Conservation (phyloP, 2,329 filamentous ascomycete species). For the Ramularia endophylla region DNA sequence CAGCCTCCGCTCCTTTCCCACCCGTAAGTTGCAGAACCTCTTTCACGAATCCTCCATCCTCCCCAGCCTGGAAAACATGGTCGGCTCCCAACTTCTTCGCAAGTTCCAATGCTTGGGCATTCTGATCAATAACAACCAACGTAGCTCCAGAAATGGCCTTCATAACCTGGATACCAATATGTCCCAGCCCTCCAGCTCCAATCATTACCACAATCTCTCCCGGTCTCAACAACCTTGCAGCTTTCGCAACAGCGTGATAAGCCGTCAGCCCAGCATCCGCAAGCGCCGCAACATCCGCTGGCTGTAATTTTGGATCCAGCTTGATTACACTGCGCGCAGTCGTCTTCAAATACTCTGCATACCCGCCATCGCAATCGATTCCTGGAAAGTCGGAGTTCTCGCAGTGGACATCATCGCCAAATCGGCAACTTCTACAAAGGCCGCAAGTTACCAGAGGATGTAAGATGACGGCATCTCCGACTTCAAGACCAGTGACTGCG, state of each 20-base stretch:
- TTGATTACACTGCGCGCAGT: conserved; percentile 24
- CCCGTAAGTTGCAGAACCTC: conserved; percentile 20
- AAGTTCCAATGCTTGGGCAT: conserved; percentile 18
- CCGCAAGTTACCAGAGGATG: conserved; percentile 24
- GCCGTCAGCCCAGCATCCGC: conserved; percentile 24
- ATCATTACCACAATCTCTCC: conserved; percentile 22
- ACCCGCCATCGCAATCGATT: conserved; percentile 23
- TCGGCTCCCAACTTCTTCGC: conserved; percentile 24
- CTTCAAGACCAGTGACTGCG: conserved; percentile 15
- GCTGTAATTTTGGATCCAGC: conserved; percentile 21
- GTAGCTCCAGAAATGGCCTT: conserved; percentile 22
- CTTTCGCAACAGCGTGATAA: conserved; percentile 22
- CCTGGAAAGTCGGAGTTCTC: conserved; percentile 20
- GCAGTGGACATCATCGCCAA: conserved; percentile 24
- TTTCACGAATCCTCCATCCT: conserved; percentile 20
- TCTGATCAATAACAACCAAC: conserved; percentile 22
- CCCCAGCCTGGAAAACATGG: conserved; percentile 15
- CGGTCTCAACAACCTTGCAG: conserved; percentile 19
- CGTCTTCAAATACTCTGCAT: conserved; percentile 23
- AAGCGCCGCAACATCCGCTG: conserved; percentile 22
- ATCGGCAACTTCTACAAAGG: conserved; percentile 22
- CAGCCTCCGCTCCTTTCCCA: conserved; percentile 22
- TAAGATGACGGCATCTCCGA: conserved; percentile 22
- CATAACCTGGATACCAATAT: conserved; percentile 24
- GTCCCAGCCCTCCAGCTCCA: conserved; percentile 21